A percentile compares a stretch with the other conserved stretches of the same genome.
Evolutionary conservation across 1,139 yeast species (phyloP).

Genomic region (Diutina sp.): DNA sequence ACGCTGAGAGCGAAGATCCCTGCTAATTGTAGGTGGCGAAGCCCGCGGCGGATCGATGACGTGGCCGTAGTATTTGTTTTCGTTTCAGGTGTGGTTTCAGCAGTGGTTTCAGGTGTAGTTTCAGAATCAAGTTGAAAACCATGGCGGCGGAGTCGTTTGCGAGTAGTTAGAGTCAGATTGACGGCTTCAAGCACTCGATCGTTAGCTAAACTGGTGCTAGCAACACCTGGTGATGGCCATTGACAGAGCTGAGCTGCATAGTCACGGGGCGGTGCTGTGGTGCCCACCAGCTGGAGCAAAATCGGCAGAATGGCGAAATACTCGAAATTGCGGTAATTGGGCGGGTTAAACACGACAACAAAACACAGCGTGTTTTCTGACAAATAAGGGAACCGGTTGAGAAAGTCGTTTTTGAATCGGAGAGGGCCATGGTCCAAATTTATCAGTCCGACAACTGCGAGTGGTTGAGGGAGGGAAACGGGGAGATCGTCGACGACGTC

Average conservation of each 20-base stretch:
- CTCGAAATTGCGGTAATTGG: conserved; percentile 61
- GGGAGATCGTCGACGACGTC: neutral
- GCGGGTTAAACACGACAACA: conserved; percentile 57
- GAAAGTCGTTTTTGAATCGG: neutral
- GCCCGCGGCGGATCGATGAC: neutral
- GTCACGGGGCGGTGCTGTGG: neutral
- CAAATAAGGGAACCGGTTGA: neutral
- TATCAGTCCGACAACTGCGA: neutral
- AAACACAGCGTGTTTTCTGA: neutral
- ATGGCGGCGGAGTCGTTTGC: neutral
- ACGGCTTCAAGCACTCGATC: neutral
- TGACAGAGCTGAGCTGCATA: neutral
- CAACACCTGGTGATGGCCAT: neutral
- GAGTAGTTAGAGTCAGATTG: neutral
- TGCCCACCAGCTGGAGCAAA: conserved; percentile 28
- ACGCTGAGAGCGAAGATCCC: neutral
- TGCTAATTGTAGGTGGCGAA: neutral
- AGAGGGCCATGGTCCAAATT: neutral
- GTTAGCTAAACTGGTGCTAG: neutral
- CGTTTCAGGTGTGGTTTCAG: neutral
- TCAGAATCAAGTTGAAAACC: neutral
- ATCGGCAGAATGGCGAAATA: conserved; percentile 70
- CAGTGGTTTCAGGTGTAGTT: neutral
- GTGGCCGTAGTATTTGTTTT: neutral
- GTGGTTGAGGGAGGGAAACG: neutral